Base-by-base conservation (phyloP, 805 yeast genomes). In the Candida ortonii region DNA sequence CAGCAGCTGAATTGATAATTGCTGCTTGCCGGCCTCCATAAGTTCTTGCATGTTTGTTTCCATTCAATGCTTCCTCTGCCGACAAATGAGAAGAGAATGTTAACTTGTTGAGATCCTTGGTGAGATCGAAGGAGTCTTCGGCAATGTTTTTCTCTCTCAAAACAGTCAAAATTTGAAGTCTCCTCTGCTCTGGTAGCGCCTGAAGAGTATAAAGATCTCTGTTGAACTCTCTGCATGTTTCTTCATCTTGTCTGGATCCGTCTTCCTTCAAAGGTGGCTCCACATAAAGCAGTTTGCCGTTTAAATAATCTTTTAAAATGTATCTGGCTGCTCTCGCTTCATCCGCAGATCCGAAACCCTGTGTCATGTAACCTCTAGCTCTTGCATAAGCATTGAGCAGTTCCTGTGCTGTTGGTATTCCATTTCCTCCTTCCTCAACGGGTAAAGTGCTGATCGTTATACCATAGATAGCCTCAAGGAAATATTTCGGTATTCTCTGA, bases 351-450 rank as follows among this genome's bases (percentile, higher is more conserved):
- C 97, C 97, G 55, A 85, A 89, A 55, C 95, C 95, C 60, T 94
- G 97, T 0, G 96, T 84, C 94, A 87, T 89, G 59, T 78, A 93
- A 51, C 99, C 98, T 64, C 98, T 78, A 3, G 97, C 93, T 64
- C 94, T 76, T 6, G 97, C 97, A 56, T 93, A 93, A 0, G 97
- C 94, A 30, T 78, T 84, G 39, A 93, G 70, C 24, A 93, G 61
- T 59, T 93, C 97, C 55, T 84, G 80, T 0, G 97, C 84, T 4
- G 95, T 85, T 21, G 97, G 96, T 22, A 74, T 65, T 15, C 96
- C 96, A 25, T 77, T 70, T 39, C 96, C 97, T 46, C 96, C 96
- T 58, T 89, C 97, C 38, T 80, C 87, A 2, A 64, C 62, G 6
- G 88, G 78, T 49, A 75, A 76, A 16, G 80, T 81, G 28, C 78